These are phyloP conservation scores for Eucalyptus marginata DNA, from an alignment of 345 rosid genomes.

Conservation along the genomic window DNA sequence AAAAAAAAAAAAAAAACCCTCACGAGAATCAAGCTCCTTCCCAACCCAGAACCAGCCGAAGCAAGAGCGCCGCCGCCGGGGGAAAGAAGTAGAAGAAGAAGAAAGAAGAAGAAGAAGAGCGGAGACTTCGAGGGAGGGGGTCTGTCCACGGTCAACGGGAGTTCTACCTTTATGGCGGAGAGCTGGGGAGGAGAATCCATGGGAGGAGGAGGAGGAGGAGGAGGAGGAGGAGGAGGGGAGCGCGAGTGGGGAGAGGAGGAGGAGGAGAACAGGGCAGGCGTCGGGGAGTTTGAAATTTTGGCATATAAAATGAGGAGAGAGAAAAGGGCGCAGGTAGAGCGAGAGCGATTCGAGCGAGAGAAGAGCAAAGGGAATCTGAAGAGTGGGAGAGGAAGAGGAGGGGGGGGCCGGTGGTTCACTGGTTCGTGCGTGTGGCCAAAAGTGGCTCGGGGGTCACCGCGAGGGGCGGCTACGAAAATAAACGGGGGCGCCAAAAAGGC, in stretches of 20 bases:
- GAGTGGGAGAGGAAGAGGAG: fast-evolving
- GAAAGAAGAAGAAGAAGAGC: not conserved
- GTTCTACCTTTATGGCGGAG: not conserved
- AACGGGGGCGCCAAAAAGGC: not conserved
- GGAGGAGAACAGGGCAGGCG: not conserved
- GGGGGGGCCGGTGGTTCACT: too few species aligned
- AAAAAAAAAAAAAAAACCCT: not conserved
- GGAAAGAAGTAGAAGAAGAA: too few species aligned
- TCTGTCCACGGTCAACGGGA: not conserved
- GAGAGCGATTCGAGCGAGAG: not conserved
- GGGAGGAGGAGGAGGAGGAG: not conserved
- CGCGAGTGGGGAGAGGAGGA: not conserved
- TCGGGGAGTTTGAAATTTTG: not conserved
- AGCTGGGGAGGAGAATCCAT: not conserved
- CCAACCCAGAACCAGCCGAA: not conserved
- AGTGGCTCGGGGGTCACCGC: not conserved
- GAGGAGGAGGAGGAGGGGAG: not conserved
- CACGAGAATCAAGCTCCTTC: not conserved
- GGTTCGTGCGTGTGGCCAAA: not conserved
- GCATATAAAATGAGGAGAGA: not conserved
- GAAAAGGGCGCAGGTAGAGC: too few species aligned
- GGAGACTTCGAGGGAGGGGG: not conserved
- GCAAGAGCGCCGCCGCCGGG: not conserved
- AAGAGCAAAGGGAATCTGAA: not conserved
- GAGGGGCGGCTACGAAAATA: not conserved